phyloP scores from a whole-genome alignment of 2,329 filamentous ascomycete species.

The Fusarium pseudoanthophilum region DNA sequence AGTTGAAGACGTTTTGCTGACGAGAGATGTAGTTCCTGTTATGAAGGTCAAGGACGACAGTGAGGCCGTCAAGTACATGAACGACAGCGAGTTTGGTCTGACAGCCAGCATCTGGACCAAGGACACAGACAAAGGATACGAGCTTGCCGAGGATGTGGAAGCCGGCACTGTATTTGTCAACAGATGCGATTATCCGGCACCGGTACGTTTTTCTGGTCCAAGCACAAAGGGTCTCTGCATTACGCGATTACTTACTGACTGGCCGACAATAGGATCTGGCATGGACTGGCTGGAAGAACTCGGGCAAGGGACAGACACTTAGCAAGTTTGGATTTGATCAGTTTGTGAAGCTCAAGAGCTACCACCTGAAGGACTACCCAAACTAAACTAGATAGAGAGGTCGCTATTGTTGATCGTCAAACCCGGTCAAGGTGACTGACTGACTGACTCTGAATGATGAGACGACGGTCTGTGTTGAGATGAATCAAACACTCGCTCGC shows the following conservation, averaged over 20 bases:
- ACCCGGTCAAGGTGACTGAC: constrained; percentile 13
- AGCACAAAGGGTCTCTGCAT: constrained; percentile 15
- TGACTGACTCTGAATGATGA: constrained; percentile 21
- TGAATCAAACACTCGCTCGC: constrained; percentile 19
- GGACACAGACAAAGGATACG: constrained; percentile 78
- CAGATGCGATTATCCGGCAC: constrained; percentile 89
- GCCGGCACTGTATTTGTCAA: constrained; percentile 98
- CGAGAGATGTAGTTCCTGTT: constrained; percentile 63
- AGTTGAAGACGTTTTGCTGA: constrained; percentile 6
- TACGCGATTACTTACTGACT: constrained; percentile 31
- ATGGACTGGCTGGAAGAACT: constrained; percentile 99
- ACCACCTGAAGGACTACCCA: constrained; percentile 86
- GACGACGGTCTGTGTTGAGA: constrained; percentile 6
- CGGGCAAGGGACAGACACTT: constrained; percentile 89
- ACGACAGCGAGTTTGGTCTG: constrained; percentile 92
- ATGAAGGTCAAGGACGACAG: constrained; percentile 85
- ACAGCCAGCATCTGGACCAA: constrained; percentile 99
- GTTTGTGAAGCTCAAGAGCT: constrained; percentile 96
- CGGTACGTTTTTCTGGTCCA: constrained; percentile 66
- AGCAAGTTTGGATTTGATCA: constrained; percentile 93
- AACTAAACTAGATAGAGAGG: constrained; percentile 55
- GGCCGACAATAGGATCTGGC: constrained; percentile 75
- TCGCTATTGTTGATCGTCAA: constrained; percentile 1
- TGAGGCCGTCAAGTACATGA: constrained; percentile 88
- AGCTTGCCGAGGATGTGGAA: constrained; percentile 83